Percentiles rank a stretch among this genome's conserved stretches.
phyloP scores from a whole-genome alignment of 441 rosid genomes.

The Geranium incanum region DNA sequence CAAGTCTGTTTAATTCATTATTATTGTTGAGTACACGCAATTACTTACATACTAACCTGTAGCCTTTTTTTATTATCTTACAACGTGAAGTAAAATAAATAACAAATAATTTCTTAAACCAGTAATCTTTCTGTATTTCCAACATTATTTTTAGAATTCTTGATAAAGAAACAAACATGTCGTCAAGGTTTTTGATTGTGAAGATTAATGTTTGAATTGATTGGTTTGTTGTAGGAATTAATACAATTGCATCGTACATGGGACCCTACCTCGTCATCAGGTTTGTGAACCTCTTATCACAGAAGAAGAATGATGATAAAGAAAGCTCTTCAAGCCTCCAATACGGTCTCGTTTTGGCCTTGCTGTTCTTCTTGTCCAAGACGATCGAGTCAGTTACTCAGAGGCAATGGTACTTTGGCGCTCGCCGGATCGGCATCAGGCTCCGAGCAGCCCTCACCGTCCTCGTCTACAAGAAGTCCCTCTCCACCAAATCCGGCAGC shows the following conservation, averaged over 20 bases:
- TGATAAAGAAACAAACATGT: too few species aligned
- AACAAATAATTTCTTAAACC: too few species aligned
- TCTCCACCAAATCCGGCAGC: slow-evolving; percentile 35
- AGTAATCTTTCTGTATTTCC: too few species aligned
- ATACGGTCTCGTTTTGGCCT: slow-evolving; percentile 38
- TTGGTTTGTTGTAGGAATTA: neutral
- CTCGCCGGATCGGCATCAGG: slow-evolving; percentile 23
- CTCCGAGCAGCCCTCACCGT: slow-evolving; percentile 53
- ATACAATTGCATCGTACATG: neutral
- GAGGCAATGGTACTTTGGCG: slow-evolving; percentile 42
- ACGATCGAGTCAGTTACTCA: slow-evolving; percentile 39
- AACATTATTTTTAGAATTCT: too few species aligned
- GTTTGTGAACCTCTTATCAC: neutral
- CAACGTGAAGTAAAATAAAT: too few species aligned
- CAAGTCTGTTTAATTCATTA: too few species aligned
- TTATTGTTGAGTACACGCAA: too few species aligned
- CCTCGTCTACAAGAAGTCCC: slow-evolving; percentile 46
- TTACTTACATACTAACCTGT: too few species aligned
- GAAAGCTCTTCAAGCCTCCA: neutral
- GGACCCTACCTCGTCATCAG: neutral
- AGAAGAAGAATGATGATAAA: neutral
- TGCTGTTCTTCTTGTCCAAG: slow-evolving; percentile 39
- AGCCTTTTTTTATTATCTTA: too few species aligned
- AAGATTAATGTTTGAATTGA: neutral
- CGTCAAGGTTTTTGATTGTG: too few species aligned